Percentiles rank a stretch among this genome's conserved stretches.
phyloP scores from a whole-genome alignment of 2,329 filamentous ascomycete species.

The Fusarium coffeatum region DNA sequence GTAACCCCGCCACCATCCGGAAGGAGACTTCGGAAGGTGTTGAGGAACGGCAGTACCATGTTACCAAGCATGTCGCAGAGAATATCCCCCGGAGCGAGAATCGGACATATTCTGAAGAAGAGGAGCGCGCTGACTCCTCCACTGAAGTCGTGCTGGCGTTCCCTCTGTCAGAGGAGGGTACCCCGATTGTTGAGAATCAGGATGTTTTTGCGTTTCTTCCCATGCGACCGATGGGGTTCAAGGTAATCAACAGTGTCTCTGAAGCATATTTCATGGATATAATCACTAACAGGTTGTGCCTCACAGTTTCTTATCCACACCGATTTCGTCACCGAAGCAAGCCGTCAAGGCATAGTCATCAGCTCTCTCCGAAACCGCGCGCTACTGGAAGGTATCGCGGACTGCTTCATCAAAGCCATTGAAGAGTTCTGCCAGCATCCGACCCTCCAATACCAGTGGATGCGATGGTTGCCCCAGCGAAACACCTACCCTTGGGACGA shows the following conservation, averaged over 20 bases:
- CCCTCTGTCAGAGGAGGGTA: conserved; percentile 50
- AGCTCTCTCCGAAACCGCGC: conserved; percentile 54
- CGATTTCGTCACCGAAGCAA: conserved; percentile 62
- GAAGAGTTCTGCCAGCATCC: conserved; percentile 53
- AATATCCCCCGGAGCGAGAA: conserved; percentile 52
- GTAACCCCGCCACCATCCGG: conserved; percentile 10
- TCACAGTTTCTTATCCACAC: conserved; percentile 60
- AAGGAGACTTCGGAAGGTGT: not conserved
- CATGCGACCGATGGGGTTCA: conserved; percentile 56
- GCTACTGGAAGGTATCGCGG: conserved; percentile 52
- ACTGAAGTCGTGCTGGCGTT: conserved; percentile 60
- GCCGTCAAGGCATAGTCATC: conserved; percentile 55
- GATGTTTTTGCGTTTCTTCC: conserved; percentile 61
- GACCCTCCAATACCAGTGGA: conserved; percentile 57
- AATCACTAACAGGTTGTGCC: not conserved
- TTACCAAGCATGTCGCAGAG: conserved; percentile 45
- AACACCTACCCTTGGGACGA: conserved; percentile 39
- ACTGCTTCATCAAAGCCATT: conserved; percentile 55
- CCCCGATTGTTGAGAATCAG: conserved; percentile 55
- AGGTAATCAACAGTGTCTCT: conserved; percentile 43
- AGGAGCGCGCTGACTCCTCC: conserved; percentile 42
- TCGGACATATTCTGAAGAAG: conserved; percentile 46
- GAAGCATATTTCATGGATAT: rapidly evolving
- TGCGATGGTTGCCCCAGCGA: conserved; percentile 56
- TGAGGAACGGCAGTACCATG: conserved; percentile 41